Percentiles rank a stretch among this genome's conserved stretches.
These are phyloP conservation scores for Rhizophora apiculata DNA, from an alignment of 345 rosid genomes.

Conservation along the genomic window DNA sequence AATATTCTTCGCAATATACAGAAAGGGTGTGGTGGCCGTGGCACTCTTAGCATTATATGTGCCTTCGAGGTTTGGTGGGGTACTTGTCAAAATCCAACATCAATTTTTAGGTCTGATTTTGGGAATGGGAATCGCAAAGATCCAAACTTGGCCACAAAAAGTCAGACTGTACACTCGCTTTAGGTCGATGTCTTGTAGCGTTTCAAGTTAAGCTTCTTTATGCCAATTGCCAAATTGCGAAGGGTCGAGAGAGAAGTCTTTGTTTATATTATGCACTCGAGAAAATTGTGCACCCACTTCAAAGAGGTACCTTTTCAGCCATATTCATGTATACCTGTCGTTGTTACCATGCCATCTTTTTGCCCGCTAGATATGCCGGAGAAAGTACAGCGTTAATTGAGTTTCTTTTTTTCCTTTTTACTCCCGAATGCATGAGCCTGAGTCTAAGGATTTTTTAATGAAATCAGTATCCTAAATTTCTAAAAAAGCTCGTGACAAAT, in stretches of 20 bases:
- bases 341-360: not conserved
- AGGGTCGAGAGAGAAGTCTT: no score
- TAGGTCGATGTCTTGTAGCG: no score
- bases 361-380: not conserved
- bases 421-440: no score
- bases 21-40: constrained; percentile 34
- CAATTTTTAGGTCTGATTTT: constrained; percentile 21
- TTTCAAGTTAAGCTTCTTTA: no score
- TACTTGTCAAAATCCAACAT: constrained; percentile 42
- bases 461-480: no score
- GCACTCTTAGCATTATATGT: constrained; percentile 7
- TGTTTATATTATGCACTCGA: not conserved
- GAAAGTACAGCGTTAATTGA: no score
- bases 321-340: not conserved
- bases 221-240: not conserved
- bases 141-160: constrained; percentile 37
- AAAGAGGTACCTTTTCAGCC: not conserved
- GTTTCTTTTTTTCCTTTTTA: no score
- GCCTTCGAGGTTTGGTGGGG: constrained; percentile 37
- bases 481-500: no score
- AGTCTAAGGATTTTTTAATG: no score
- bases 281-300: constrained; percentile 1
- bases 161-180: constrained; percentile 3
- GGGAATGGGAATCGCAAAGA: constrained; percentile 35
- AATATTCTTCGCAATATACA: constrained; percentile 14